Base-by-base conservation (phyloP, 140 eudicot species). In the Erigeron philadelphicus region DNA sequence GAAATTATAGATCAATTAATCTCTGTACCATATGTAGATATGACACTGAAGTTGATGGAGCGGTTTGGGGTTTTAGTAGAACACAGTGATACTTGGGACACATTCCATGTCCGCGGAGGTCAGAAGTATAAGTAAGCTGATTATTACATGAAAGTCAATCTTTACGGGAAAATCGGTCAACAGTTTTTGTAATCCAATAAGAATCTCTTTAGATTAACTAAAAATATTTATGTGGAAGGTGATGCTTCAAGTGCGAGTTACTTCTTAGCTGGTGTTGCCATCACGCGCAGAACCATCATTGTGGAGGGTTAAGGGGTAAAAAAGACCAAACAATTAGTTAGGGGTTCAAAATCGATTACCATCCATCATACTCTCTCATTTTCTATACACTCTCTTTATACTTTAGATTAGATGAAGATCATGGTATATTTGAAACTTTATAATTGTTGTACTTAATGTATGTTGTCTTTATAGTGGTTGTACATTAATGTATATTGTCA, bases 181-280 rank as follows among this genome's bases (percentile, higher is more conserved):
- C 6, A 6, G 35, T 31, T 21, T 18, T 41, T 49, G 52, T 35
- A 52, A 60, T 41, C 17, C 8, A 12, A 63, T 10, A 23, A 42
- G n/a, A 64, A 43, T 16, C 16, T 58, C 25, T 54, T 79, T 64
- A 90, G 97, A 81, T 90, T 95, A 13, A 95, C 97, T 54, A 95
- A 95, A 68, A 90, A 83, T 43, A 86, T 95, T 55, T 90, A 71
- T 61, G 92, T 90, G 8, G 97, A 90, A 79, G 97, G 97, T 68
- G 97, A 90, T 79, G 95, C 97, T 58, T 90, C 95, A 72, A 87
- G 95, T 80, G 97, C 97, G 50, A 89, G 96, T 78, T 89, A 89
- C 82, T 89, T 89, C 82, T 79, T 89, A 71, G 95, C 95, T 23
- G 97, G 95, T 60, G 95, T 95, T 7, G 97, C 97, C 41, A 81